Evolutionary conservation across 129 eudicot genomes (phyloP), one percentile per base, ranked within the genome.

Genomic region (Heracleum sosnowskyi): DNA sequence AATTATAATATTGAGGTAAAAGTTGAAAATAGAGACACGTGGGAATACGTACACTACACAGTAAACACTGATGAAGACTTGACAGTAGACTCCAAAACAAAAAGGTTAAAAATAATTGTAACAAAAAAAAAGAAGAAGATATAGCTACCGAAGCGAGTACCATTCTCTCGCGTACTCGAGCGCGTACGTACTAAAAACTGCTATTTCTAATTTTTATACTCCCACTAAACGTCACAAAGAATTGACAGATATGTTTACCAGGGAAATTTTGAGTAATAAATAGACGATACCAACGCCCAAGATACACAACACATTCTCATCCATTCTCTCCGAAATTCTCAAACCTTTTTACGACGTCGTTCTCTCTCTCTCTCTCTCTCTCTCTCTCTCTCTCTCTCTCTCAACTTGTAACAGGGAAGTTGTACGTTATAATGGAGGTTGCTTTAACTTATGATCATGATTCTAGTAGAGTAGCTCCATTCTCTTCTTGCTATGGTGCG

Each of bases 371-470:
- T 12, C 47, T 44, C 47, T 12, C 0, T 44, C 47, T 12, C 47
- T 44, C 47, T 12, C 0, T n/a, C n/a, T 12, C 17, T 20, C 16
- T 44, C 16, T 41, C 45, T 44, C 47, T 12, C 47, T 44, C 47
- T 12, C 0, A 44, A 11, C 47, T 12, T 44, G 45, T 11, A 42
- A 42, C 45, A 42, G 45, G 45, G 13, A 42, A 42, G 3, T 42
- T 26, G 55, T 28, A 33, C 41, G 73, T 18, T 0, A 12, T 5
- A 47, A 76, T 76, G 79, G 79, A 76, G 70, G 79, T 76, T 35
- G 79, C 62, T 53, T 22, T 70, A 1, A 37, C 1, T 28, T 76
- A 34, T 24, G 79, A 76, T 76, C 34, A 51, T 41, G 62, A 49
- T 22, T 76, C 51, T 41, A 9, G 13, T 33, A 46, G 63, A 35